Percentiles rank a stretch among this genome's conserved stretches.
These are phyloP conservation scores for Spencermartinsiella europaea DNA, from an alignment of 805 yeast genomes.

Conservation along the genomic window DNA sequence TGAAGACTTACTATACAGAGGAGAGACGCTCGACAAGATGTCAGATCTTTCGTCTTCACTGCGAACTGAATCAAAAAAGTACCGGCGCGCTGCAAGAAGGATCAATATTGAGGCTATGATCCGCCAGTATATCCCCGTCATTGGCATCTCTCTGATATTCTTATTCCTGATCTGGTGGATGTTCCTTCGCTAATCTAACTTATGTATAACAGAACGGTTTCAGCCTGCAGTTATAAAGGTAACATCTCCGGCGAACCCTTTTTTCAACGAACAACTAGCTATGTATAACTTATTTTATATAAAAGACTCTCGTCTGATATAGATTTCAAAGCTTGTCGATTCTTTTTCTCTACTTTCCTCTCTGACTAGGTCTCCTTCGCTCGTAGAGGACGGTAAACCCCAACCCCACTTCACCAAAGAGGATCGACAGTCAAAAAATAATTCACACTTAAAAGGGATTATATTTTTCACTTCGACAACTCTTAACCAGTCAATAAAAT, in stretches of 20 bases:
- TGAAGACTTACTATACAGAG: slow-evolving; percentile 90
- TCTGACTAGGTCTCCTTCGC: no score
- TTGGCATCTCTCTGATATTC: slow-evolving; percentile 58
- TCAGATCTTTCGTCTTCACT: slow-evolving; percentile 78
- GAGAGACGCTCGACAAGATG: slow-evolving; percentile 86
- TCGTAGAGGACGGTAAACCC: no score
- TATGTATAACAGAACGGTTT: no score
- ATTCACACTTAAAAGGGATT: background rate
- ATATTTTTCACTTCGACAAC: no score
- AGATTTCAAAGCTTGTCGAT: no score
- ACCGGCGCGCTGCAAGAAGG: slow-evolving; percentile 81
- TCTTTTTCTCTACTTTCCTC: no score
- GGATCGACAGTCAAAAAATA: slow-evolving; percentile 8
- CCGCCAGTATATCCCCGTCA: slow-evolving; percentile 86
- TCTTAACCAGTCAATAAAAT: no score
- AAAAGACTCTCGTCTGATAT: no score
- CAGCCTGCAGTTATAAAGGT: no score
- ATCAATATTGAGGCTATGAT: slow-evolving; percentile 86
- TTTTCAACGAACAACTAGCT: no score
- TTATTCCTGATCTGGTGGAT: slow-evolving; percentile 82
- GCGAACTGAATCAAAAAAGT: slow-evolving; percentile 78
- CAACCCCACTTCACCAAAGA: background rate
- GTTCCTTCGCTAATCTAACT: slow-evolving; percentile 46
- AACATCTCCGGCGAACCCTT: no score
- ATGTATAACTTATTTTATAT: no score